These are phyloP conservation scores for Gynandropsis gynandra DNA, from an alignment of 345 rosid genomes.

Conservation along the genomic window DNA sequence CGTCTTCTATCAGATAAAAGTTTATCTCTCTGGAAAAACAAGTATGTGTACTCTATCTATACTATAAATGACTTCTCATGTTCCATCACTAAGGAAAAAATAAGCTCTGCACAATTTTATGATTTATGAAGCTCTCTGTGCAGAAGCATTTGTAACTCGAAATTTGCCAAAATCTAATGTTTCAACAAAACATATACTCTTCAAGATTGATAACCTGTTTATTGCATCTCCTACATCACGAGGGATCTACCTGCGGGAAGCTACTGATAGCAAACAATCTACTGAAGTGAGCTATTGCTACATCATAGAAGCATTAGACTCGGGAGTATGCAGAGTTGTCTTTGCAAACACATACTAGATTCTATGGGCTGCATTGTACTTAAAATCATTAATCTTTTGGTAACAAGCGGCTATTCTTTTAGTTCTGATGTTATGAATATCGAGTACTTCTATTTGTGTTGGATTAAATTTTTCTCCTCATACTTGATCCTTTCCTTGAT, in stretches of 20 bases:
- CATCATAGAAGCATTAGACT: no score
- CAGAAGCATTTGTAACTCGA: constrained; percentile 6
- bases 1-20: no score
- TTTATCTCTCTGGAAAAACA: no score
- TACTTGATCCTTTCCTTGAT: constrained; percentile 3
- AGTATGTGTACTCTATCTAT: no score
- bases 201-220: constrained; percentile 11
- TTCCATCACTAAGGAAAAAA: constrained; percentile 18
- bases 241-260: no score
- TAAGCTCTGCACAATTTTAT: constrained; percentile 4
- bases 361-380: constrained; percentile 9
- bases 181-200: background rate
- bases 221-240: constrained; percentile 68
- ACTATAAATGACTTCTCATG: no score
- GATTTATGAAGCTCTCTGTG: constrained; percentile 6
- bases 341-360: background rate
- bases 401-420: no score
- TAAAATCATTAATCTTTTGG: no score
- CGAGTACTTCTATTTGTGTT: no score
- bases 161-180: constrained; percentile 15
- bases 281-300: no score
- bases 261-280: no score
- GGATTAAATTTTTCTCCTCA: constrained; percentile 10
- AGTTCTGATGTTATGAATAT: no score
- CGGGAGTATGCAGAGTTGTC: constrained; percentile 14